Conservation (phyloP, 441 rosid species). For the Gossypium davidsonii region DNA sequence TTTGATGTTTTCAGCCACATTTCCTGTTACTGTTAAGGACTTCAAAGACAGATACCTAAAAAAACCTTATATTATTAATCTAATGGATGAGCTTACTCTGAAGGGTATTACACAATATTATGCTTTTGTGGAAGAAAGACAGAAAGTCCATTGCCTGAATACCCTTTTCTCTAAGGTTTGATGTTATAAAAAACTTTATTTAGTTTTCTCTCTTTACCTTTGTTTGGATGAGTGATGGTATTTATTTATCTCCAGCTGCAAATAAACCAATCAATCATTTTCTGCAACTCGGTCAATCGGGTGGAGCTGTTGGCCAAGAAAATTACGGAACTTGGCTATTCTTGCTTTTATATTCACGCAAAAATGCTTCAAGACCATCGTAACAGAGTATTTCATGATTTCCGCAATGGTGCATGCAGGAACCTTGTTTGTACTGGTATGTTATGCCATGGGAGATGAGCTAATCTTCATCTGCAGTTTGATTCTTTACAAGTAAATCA, state of each 20-base stretch:
- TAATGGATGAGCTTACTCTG: slow-evolving; percentile 96
- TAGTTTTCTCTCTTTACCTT: slow-evolving; percentile 1
- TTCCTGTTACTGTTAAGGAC: slow-evolving; percentile 94
- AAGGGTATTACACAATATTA: slow-evolving; percentile 94
- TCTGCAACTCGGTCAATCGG: slow-evolving; percentile 97
- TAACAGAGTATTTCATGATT: slow-evolving; percentile 95
- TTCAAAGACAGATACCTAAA: slow-evolving; percentile 83
- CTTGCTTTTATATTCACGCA: slow-evolving; percentile 96
- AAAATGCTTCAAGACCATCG: slow-evolving; percentile 99
- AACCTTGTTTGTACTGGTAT: slow-evolving; percentile 98
- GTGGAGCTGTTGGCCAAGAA: slow-evolving; percentile 96
- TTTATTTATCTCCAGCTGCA: slow-evolving; percentile 59
- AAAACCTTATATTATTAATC: slow-evolving; percentile 83
- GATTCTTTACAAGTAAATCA: background rate
- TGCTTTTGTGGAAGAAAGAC: slow-evolving; percentile 98
- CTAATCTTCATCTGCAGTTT: background rate
- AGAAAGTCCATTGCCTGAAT: slow-evolving; percentile 96
- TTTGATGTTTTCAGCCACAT: slow-evolving; percentile 94
- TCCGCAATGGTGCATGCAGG: slow-evolving; percentile 99
- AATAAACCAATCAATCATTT: slow-evolving; percentile 95
- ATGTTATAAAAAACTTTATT: slow-evolving; percentile 7
- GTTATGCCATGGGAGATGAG: slow-evolving; percentile 1
- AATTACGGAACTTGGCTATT: slow-evolving; percentile 96
- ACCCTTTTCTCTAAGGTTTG: slow-evolving; percentile 94
- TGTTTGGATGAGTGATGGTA: slow-evolving; percentile 14